These are phyloP conservation scores for Atractiella rhizophila DNA, from an alignment of 768 basidiomycete genomes.

Conservation along the genomic window DNA sequence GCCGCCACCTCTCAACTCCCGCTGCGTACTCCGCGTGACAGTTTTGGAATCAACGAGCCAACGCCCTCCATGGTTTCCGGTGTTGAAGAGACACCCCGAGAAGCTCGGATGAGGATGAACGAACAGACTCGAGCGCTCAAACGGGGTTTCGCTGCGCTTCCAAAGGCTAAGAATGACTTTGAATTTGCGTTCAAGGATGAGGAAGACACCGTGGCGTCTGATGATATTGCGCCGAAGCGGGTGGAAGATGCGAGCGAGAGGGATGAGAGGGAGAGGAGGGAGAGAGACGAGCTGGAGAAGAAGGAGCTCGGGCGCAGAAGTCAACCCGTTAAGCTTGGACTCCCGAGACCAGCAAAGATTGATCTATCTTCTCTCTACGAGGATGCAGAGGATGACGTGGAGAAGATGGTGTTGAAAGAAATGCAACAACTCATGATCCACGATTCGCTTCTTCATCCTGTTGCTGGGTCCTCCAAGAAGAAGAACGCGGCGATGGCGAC, in stretches of 20 bases:
- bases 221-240: conserved; percentile 20
- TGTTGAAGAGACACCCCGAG: conserved; percentile 47
- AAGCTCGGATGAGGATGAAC: conserved; percentile 36
- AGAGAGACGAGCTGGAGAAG: conserved; percentile 48
- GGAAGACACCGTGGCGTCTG: conserved; percentile 35
- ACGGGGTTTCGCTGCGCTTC: conserved; percentile 56
- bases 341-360: conserved; percentile 68
- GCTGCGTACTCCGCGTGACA: conserved; percentile 83
- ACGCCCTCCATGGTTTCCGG: conserved; percentile 28
- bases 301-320: conserved; percentile 60
- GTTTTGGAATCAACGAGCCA: conserved; percentile 72
- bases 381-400: conserved; percentile 26
- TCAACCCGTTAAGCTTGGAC: conserved; percentile 46
- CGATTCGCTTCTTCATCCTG: conserved; percentile 61
- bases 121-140: conserved; percentile 51
- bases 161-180: conserved; percentile 89
- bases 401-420: conserved; percentile 47
- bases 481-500: conserved; percentile 32
- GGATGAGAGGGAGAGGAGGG: conserved; percentile 43
- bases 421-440: conserved; percentile 55
- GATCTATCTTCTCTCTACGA: conserved; percentile 25
- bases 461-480: conserved; percentile 59
- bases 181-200: conserved; percentile 80
- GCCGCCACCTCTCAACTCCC: conserved; percentile 64
- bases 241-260: conserved; percentile 85